These are phyloP conservation scores for Claviceps africana DNA, from an alignment of 2,329 filamentous ascomycete genomes.

Conservation along the genomic window DNA sequence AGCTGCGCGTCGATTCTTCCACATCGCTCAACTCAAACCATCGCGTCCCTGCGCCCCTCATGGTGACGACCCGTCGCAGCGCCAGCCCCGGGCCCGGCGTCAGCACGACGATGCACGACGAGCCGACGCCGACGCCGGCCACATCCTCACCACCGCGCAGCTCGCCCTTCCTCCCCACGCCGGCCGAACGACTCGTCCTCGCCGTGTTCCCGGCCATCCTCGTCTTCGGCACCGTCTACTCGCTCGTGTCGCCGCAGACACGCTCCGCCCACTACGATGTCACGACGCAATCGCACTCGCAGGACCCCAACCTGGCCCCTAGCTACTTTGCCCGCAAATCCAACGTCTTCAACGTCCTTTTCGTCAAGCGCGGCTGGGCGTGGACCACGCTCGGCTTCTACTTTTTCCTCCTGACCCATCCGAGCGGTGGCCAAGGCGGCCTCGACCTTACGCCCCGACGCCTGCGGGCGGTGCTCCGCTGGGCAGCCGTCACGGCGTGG, in stretches of 20 bases:
- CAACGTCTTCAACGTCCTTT: slow-evolving; percentile 84
- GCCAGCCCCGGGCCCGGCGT: slow-evolving; percentile 4
- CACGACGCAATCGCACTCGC: slow-evolving; percentile 47
- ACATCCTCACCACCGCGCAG: slow-evolving; percentile 18
- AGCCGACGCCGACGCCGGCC: background rate
- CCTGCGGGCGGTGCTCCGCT: slow-evolving; percentile 51
- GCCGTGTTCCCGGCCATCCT: slow-evolving; percentile 64
- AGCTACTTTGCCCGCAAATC: slow-evolving; percentile 89
- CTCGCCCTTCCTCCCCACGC: slow-evolving; percentile 54
- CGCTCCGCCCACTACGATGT: slow-evolving; percentile 50
- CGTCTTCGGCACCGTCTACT: slow-evolving; percentile 69
- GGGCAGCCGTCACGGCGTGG: slow-evolving; percentile 54
- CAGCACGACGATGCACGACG: background rate
- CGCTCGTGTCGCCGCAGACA: slow-evolving; percentile 58
- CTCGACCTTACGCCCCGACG: slow-evolving; percentile 20
- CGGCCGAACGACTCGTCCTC: slow-evolving; percentile 51
- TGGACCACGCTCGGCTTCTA: slow-evolving; percentile 72
- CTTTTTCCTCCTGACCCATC: slow-evolving; percentile 55
- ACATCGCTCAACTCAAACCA: background rate
- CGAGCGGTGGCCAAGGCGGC: slow-evolving; percentile 26
- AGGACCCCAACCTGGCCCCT: slow-evolving; percentile 41
- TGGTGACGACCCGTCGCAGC: slow-evolving; percentile 16
- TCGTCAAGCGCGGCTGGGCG: slow-evolving; percentile 90
- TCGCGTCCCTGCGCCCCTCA: slow-evolving; percentile 4
- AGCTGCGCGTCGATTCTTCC: background rate